These are phyloP conservation scores for Plasmodium sp. DNA, from an alignment of 169 alveolate species.

Conservation along the genomic window DNA sequence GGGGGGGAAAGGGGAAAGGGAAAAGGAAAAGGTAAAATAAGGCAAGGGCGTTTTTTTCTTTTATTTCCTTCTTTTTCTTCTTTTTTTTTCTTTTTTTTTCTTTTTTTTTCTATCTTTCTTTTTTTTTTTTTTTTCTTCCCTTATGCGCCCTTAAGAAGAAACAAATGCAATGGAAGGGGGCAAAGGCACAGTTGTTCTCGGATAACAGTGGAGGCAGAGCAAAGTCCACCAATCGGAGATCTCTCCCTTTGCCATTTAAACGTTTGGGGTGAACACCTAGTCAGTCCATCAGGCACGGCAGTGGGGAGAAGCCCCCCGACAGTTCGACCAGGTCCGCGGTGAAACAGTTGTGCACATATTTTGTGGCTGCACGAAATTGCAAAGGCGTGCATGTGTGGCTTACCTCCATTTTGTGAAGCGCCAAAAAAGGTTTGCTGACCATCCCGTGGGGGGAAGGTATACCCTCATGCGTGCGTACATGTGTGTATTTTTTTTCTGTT, in stretches of 20 bases:
- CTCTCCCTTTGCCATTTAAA: neutral
- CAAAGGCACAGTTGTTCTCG: neutral
- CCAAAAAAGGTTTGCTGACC: neutral
- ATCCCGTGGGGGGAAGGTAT: neutral
- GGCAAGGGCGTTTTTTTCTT: neutral
- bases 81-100: neutral
- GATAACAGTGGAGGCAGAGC: neutral
- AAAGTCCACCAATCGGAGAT: neutral
- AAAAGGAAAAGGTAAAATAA: neutral
- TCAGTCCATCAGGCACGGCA: neutral
- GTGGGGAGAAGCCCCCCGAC: neutral
- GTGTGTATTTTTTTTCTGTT: neutral
- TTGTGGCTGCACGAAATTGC: neutral
- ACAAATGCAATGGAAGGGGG: neutral
- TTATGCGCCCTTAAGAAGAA: neutral
- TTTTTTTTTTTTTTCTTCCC: neutral
- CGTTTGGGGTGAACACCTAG: neutral
- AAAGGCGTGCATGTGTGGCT: neutral
- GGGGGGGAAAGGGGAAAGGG: neutral
- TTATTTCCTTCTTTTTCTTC: neutral
- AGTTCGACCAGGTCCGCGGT: neutral
- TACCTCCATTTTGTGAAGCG: neutral
- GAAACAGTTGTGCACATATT: neutral
- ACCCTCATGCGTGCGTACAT: neutral
- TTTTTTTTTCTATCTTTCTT: neutral